phyloP scores from a whole-genome alignment of 176 grass and related monocot genomes.

The sorghum (Sorghum bicolor) region Sorghum_bicolor_NCBIv3 NC_012879.2:53304501-53305000 shows the following conservation, averaged over 20 bases:
- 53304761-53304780: not conserved
- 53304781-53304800: not conserved
- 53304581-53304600: not conserved
- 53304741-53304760: not conserved
- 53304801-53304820: not conserved
- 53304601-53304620: not conserved
- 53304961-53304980: not conserved
- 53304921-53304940: not conserved
- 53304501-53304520: too few species aligned
- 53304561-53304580: not conserved
- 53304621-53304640: not conserved
- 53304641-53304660: not conserved
- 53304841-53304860: not conserved
- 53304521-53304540: too few species aligned
- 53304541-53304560: not conserved
- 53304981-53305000: not conserved
- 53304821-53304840: not conserved
- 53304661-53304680: not conserved
- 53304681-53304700: not conserved
- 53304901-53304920: not conserved
- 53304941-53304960: not conserved
- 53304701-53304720: not conserved
- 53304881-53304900: not conserved
- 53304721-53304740: not conserved
- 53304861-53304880: not conserved